Percentiles rank a stretch among this genome's conserved stretches.
These are phyloP conservation scores for Termitomyces eurrhizus DNA, from an alignment of 768 basidiomycete genomes.

Conservation along the genomic window DNA sequence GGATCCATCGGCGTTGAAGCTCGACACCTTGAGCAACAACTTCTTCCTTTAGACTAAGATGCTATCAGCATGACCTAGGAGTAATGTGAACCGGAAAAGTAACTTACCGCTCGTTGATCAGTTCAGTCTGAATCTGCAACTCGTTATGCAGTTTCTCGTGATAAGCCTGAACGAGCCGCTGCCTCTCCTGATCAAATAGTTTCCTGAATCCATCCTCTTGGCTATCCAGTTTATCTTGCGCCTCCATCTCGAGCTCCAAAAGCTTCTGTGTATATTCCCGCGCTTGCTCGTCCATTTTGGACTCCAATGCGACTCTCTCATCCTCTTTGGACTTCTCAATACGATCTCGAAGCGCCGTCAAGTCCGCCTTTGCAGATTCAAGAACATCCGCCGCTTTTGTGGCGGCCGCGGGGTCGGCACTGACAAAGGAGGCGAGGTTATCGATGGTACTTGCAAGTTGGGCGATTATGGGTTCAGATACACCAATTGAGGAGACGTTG, in stretches of 20 bases:
- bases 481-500: conserved; percentile 61
- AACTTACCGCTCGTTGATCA: conserved; percentile 89
- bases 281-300: conserved; percentile 75
- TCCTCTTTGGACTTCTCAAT: conserved; percentile 79
- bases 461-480: conserved; percentile 87
- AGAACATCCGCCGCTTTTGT: conserved; percentile 71
- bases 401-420: conserved; percentile 64
- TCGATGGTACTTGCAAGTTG: conserved; percentile 94
- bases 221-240: conserved; percentile 78
- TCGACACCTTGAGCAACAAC: conserved; percentile 97
- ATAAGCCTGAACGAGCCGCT: conserved; percentile 70
- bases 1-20: conserved; percentile 94
- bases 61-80: not conserved
- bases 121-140: conserved; percentile 80
- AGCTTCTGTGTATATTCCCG: conserved; percentile 79
- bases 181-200: conserved; percentile 75
- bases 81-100: not conserved
- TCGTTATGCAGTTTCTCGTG: conserved; percentile 84
- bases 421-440: conserved; percentile 80
- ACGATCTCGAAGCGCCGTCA: conserved; percentile 70
- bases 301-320: conserved; percentile 63
- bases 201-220: conserved; percentile 86
- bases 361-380: conserved; percentile 75
- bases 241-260: conserved; percentile 79
- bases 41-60: conserved; percentile 80